Evolutionary conservation across 139 green algal species (phyloP).

Genomic region (Auxenochlorella pyrenoidosa): DNA sequence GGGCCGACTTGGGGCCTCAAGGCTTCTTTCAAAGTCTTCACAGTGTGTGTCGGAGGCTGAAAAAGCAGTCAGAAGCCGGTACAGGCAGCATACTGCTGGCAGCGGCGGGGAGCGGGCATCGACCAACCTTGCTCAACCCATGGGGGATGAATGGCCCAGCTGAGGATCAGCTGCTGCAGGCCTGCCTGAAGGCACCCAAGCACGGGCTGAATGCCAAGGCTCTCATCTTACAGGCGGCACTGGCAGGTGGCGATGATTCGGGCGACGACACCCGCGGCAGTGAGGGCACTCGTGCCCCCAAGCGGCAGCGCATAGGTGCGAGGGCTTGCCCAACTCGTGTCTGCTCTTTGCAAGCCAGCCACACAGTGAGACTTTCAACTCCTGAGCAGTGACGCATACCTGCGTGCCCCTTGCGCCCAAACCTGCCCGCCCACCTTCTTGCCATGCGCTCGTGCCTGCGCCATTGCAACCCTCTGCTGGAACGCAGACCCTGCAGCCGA

Average conservation of each 20-base stretch:
- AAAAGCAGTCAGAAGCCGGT: too few species aligned
- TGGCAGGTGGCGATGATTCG: neutral
- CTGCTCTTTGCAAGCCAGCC: neutral
- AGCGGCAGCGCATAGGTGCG: constrained; percentile 10
- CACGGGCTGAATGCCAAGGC: constrained; percentile 22
- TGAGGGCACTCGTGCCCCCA: neutral
- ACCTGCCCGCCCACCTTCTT: neutral
- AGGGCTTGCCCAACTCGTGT: neutral
- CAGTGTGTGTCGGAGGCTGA: too few species aligned
- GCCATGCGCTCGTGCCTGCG: neutral
- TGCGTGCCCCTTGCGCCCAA: neutral
- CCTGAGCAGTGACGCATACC: neutral
- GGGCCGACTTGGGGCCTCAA: too few species aligned
- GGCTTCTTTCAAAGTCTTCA: neutral
- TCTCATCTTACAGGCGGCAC: neutral
- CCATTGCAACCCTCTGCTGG: neutral
- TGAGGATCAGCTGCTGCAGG: constrained; percentile 8
- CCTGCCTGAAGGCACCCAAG: neutral
- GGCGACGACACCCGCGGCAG: neutral
- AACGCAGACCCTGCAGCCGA: neutral
- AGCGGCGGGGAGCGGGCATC: too few species aligned
- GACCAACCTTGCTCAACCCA: too few species aligned
- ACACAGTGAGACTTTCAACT: neutral
- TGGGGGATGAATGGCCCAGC: neutral
- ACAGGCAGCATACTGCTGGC: too few species aligned